Conservation (phyloP, 2,329 filamentous ascomycete genomes). For the Didymosphaeria variabile region DNA sequence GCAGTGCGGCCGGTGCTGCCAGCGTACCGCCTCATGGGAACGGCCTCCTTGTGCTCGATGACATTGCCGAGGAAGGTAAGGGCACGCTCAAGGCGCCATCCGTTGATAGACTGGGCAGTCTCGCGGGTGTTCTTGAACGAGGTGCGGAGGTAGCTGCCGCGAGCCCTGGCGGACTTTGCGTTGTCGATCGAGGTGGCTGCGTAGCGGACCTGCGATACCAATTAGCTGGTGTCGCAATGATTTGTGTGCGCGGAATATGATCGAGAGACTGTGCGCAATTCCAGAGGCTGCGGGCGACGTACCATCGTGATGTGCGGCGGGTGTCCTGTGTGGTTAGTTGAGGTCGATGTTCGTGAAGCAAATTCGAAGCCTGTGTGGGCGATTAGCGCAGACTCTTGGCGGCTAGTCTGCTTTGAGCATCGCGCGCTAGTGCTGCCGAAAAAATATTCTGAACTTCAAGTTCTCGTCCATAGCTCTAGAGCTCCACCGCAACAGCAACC, state of each 20-base stretch:
- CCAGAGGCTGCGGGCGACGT: conserved; percentile 38
- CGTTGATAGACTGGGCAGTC: conserved; percentile 99
- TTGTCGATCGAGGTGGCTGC: conserved; percentile 49
- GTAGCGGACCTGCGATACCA: conserved; percentile 48
- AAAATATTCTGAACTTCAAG: conserved; percentile 8
- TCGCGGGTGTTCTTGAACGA: conserved; percentile 99
- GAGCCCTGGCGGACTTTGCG: conserved; percentile 84
- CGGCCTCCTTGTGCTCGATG: conserved; percentile 93
- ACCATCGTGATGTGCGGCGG: conserved; percentile 42
- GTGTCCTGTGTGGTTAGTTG: conserved; percentile 46
- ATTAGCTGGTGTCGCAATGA: conserved; percentile 35
- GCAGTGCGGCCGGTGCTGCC: conserved; percentile 94
- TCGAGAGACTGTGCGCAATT: conserved; percentile 18
- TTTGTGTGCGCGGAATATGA: conserved; percentile 1
- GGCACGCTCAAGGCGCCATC: conserved; percentile 96
- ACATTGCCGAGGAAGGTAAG: conserved; percentile 98
- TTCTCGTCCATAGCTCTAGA: background rate
- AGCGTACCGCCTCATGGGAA: conserved; percentile 97
- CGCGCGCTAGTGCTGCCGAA: conserved; percentile 12
- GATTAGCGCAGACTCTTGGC: conserved; percentile 13
- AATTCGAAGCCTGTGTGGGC: conserved; percentile 40
- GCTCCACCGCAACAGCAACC: background rate
- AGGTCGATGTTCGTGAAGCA: conserved; percentile 30
- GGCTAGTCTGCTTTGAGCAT: background rate
- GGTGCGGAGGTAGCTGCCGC: conserved; percentile 98